Evolutionary conservation across 2,329 filamentous ascomycete species (phyloP).

Genomic region (Leptosphaerulina australis): DNA sequence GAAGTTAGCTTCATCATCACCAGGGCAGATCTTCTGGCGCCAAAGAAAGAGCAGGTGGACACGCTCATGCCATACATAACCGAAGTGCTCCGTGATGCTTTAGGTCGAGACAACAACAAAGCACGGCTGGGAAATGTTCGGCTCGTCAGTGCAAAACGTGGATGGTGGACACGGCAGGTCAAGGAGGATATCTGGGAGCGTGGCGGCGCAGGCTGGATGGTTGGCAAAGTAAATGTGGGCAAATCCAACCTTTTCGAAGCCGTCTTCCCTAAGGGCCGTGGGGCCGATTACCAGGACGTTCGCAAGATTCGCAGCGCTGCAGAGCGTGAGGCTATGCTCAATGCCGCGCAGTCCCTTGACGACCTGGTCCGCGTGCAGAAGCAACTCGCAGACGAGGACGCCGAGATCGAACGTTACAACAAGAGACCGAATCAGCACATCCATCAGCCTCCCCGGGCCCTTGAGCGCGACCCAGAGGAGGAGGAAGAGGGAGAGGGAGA

Average conservation of each 20-base stretch:
- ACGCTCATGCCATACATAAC: slow-evolving; percentile 83
- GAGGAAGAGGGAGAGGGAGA: slow-evolving; percentile 35
- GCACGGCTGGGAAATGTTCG: slow-evolving; percentile 86
- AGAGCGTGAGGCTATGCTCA: slow-evolving; percentile 42
- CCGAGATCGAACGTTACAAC: slow-evolving; percentile 32
- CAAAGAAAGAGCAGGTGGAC: slow-evolving; percentile 83
- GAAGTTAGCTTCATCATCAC: slow-evolving; percentile 93
- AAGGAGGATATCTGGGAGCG: slow-evolving; percentile 85
- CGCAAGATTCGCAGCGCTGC: slow-evolving; percentile 44
- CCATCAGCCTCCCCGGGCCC: slow-evolving; percentile 25
- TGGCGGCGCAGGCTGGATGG: slow-evolving; percentile 90
- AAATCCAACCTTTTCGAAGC: slow-evolving; percentile 91
- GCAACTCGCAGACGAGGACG: slow-evolving; percentile 44
- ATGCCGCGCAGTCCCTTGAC: slow-evolving; percentile 33
- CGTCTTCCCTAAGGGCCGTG: slow-evolving; percentile 76
- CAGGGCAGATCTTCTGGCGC: slow-evolving; percentile 81
- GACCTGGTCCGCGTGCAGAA: slow-evolving; percentile 35
- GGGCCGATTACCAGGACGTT: slow-evolving; percentile 44
- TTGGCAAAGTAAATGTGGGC: slow-evolving; percentile 97
- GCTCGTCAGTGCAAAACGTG: slow-evolving; percentile 82
- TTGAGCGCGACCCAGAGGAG: slow-evolving; percentile 24
- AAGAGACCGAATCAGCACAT: slow-evolving; percentile 26
- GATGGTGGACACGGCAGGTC: slow-evolving; percentile 89
- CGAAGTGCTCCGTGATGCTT: slow-evolving; percentile 74
- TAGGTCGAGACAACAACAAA: slow-evolving; percentile 70